Base-by-base conservation (phyloP, 2,329 filamentous ascomycete genomes). In the Fusarium ambrosium region DNA sequence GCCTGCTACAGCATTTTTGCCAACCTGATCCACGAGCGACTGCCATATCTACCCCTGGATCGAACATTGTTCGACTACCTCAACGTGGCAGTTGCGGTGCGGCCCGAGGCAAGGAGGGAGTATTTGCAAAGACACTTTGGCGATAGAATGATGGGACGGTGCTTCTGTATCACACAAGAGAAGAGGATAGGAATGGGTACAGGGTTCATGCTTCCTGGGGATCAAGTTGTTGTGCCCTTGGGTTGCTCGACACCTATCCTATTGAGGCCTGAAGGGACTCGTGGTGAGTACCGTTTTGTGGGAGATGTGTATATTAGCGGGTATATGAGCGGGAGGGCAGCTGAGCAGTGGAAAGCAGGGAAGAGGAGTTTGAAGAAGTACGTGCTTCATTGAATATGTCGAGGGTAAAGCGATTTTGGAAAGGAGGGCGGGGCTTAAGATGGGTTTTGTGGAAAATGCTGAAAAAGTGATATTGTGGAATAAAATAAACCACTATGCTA, bases 211-310 rank as follows among this genome's bases (percentile, higher is more conserved):
- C 60, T 73, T 10, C 45, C 68, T 4, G 71, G 68, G 1, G 71
- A 73, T 3, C 20, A 71, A 4, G 62, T 71, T 3, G 56, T 71
- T 10, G 68, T 74, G 11, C 71, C 71, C 0, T 34, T 71, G 11
- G 63, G 71, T 2, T 68, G 71, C 11, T 73, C 71, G 4, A 74
- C 71, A 8, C 67, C 71, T 4, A 61, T 73, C 10, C 14, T 73
- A 0, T 10, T 74, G 20, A 55, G 71, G 1, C 34, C 63, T 1
- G 71, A 73, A 18, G 71, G 71, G 0, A 71, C 60, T 0, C 53
- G 61, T 11, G 71, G 63, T 0, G 68, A 71, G 16, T 73, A 64
- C 22, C 60, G 68, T 3, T 73, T 68, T 11, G 61, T 74, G 14
- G 71, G 71, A 1, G 71, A 74, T 64, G 37, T 74, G 8, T 73